Conservation (phyloP, 2,329 filamentous ascomycete genomes). For the Emericellopsis atlantica region DNA sequence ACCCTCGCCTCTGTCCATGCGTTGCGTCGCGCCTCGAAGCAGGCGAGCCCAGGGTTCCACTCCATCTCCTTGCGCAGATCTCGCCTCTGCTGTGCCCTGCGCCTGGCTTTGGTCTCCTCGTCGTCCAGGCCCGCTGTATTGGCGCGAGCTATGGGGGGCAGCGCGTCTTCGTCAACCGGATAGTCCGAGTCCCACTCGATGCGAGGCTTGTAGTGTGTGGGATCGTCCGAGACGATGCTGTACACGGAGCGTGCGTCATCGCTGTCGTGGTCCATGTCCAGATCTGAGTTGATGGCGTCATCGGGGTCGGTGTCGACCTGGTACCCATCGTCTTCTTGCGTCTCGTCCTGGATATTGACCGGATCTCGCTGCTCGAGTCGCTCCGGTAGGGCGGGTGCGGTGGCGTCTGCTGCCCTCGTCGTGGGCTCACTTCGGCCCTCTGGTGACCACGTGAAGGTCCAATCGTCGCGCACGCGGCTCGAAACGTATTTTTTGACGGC, state of each 20-base stretch:
- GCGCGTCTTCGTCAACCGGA: constrained; percentile 31
- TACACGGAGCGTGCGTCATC: constrained; percentile 36
- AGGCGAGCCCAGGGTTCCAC: constrained; percentile 75
- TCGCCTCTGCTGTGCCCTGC: constrained; percentile 40
- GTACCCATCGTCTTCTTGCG: constrained; percentile 19
- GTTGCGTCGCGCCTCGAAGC: constrained; percentile 65
- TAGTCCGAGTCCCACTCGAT: constrained; percentile 46
- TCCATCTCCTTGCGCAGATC: constrained; percentile 49
- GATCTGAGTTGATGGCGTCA: constrained; percentile 19
- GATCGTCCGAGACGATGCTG: constrained; percentile 44
- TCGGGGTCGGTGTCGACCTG: constrained; percentile 18
- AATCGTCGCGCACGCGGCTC: constrained; percentile 44
- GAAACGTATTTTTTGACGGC: constrained; percentile 44
- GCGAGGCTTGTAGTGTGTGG: constrained; percentile 33
- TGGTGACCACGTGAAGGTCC: constrained; percentile 44
- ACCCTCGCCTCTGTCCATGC: constrained; percentile 72
- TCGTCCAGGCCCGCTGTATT: constrained; percentile 15
- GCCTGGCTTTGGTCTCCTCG: constrained; percentile 25
- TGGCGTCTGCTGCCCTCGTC: not conserved
- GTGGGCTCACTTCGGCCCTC: constrained; percentile 12
- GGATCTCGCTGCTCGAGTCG: not conserved
- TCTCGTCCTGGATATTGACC: constrained; percentile 14
- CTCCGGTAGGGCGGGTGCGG: not conserved
- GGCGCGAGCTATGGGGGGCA: constrained; percentile 19
- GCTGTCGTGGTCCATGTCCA: constrained; percentile 23